Evolutionary conservation across 306 rosid genomes (phyloP).

Genomic region (Ziziphus jujuba): DNA sequence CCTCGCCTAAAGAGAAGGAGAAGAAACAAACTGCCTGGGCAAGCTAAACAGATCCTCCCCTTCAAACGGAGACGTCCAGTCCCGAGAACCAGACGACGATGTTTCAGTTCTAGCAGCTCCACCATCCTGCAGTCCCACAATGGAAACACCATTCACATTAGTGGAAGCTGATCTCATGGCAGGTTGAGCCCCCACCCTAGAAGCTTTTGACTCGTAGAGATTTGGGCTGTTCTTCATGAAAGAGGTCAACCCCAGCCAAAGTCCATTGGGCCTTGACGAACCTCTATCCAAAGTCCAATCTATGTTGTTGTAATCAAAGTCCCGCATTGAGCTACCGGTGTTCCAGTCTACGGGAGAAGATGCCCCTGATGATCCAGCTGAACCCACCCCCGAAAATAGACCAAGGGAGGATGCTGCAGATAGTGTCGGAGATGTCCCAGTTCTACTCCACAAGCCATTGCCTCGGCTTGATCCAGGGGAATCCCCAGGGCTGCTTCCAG

Average conservation of each 20-base stretch:
- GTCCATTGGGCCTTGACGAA: slow-evolving; percentile 55
- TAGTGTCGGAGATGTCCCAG: slow-evolving; percentile 60
- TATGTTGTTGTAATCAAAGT: slow-evolving; percentile 71
- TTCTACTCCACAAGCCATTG: slow-evolving; percentile 61
- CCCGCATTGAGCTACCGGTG: slow-evolving; percentile 62
- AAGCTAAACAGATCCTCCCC: slow-evolving; percentile 94
- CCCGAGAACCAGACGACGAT: slow-evolving; percentile 61
- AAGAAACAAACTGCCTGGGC: slow-evolving; percentile 97
- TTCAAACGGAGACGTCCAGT: slow-evolving; percentile 95
- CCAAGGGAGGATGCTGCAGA: slow-evolving; percentile 92
- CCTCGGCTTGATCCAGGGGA: slow-evolving; percentile 54
- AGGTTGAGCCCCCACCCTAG: slow-evolving; percentile 56
- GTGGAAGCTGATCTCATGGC: slow-evolving; percentile 52
- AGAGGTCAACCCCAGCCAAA: slow-evolving; percentile 69
- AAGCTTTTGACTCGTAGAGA: slow-evolving; percentile 58
- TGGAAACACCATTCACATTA: slow-evolving; percentile 54
- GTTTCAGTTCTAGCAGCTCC: slow-evolving; percentile 59
- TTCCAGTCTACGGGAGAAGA: slow-evolving; percentile 88
- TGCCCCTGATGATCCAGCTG: slow-evolving; percentile 71
- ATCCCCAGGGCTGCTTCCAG: slow-evolving; percentile 60
- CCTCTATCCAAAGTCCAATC: slow-evolving; percentile 90
- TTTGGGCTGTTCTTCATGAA: slow-evolving; percentile 46
- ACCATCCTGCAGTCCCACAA: slow-evolving; percentile 68
- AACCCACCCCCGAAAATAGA: slow-evolving; percentile 84
- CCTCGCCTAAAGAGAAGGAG: slow-evolving; percentile 75